Evolutionary conservation across 176 grass and related monocot genomes (phyloP).

Genomic region (Calamus simplicifolius): DNA sequence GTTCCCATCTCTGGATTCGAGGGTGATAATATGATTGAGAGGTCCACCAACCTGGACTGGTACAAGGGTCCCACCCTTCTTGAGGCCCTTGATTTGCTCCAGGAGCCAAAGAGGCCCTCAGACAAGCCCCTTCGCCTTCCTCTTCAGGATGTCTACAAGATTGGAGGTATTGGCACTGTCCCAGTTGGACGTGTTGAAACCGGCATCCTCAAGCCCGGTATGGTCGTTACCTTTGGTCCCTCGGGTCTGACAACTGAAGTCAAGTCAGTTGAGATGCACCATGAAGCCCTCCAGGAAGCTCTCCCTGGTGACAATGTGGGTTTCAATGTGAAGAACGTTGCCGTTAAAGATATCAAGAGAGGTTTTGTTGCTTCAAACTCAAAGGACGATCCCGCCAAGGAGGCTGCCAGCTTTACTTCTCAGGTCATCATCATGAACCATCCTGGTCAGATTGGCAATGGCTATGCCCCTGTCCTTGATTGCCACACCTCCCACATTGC

Average conservation of each 20-base stretch:
- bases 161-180: slow-evolving; percentile 83
- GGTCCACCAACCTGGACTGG: slow-evolving; percentile 83
- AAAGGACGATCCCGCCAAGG: slow-evolving; percentile 8
- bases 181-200: slow-evolving; percentile 82
- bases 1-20: slow-evolving; percentile 85
- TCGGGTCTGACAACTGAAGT: slow-evolving; percentile 73
- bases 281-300: slow-evolving; percentile 72
- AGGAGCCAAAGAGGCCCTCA: slow-evolving; percentile 72
- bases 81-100: slow-evolving; percentile 76
- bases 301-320: slow-evolving; percentile 74
- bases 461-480: slow-evolving; percentile 24
- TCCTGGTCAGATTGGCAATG: slow-evolving; percentile 25
- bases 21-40: slow-evolving; percentile 89
- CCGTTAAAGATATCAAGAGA: slow-evolving; percentile 29
- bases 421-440: slow-evolving; percentile 30
- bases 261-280: slow-evolving; percentile 97
- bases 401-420: slow-evolving; percentile 19
- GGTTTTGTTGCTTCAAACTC: not conserved
- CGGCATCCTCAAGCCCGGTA: slow-evolving; percentile 71
- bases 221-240: slow-evolving; percentile 80
- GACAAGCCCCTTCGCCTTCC: slow-evolving; percentile 96
- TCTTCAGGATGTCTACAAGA: slow-evolving; percentile 98
- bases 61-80: slow-evolving; percentile 84
- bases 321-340: slow-evolving; percentile 86
- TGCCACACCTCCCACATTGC: slow-evolving; percentile 26